These are phyloP conservation scores for Ceratobasidium papillatum DNA, from an alignment of 1,284 basidiomycete genomes.

Conservation along the genomic window DNA sequence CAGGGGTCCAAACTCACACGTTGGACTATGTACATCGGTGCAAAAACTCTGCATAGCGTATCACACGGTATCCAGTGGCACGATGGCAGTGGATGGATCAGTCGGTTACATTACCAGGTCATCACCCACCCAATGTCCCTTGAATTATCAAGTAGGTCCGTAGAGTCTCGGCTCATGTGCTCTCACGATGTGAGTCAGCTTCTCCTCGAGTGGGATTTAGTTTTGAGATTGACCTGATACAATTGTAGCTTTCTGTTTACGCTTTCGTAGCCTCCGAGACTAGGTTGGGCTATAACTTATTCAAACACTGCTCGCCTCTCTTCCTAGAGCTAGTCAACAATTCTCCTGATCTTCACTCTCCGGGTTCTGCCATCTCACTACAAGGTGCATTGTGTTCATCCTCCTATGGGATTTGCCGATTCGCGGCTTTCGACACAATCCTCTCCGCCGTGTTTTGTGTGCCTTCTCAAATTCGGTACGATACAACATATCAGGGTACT, in stretches of 20 bases:
- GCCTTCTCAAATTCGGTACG: neutral
- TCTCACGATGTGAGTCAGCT: neutral
- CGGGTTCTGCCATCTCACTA: neutral
- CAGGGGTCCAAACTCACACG: neutral
- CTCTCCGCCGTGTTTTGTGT: neutral
- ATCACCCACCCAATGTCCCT: neutral
- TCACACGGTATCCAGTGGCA: neutral
- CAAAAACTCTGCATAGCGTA: neutral
- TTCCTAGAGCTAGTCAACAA: neutral
- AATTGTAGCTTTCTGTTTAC: neutral
- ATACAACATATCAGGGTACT: neutral
- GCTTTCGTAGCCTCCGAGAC: neutral
- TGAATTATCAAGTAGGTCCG: too few species aligned
- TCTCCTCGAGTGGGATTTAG: neutral
- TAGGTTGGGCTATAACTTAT: neutral
- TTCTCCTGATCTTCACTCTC: neutral
- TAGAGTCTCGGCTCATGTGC: neutral
- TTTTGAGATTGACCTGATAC: neutral
- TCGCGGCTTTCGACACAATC: neutral
- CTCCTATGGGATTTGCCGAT: neutral
- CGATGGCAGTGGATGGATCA: neutral
- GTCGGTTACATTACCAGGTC: neutral
- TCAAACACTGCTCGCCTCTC: neutral
- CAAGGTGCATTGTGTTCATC: neutral
- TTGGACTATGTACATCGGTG: constrained; percentile 16